Evolutionary conservation across 2,329 filamentous ascomycete species (phyloP).

Genomic region (Fusarium mangiferae): DNA sequence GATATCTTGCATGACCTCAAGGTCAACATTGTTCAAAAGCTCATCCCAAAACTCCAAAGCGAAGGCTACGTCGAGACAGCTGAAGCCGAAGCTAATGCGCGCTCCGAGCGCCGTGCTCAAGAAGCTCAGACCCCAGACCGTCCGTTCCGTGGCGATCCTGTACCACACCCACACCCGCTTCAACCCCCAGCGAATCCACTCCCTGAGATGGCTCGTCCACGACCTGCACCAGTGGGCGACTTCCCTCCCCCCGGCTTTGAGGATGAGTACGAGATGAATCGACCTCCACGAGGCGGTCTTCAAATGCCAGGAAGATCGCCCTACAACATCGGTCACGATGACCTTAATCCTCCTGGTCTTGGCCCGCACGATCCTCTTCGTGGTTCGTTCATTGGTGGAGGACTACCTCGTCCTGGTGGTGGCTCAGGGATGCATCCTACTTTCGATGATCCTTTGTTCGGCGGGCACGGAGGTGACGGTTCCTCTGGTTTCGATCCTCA

Average conservation of each 20-base stretch:
- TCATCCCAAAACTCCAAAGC: constrained; percentile 80
- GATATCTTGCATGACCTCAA: constrained; percentile 80
- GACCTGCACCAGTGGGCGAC: constrained; percentile 73
- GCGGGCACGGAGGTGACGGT: constrained; percentile 52
- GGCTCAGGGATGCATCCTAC: constrained; percentile 94
- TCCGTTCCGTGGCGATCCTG: constrained; percentile 56
- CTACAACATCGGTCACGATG: constrained; percentile 81
- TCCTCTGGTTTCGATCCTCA: constrained; percentile 65
- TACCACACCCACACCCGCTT: constrained; percentile 68
- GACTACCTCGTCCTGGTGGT: constrained; percentile 66
- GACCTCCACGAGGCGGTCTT: constrained; percentile 56
- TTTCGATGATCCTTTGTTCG: constrained; percentile 89
- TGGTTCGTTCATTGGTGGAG: constrained; percentile 71
- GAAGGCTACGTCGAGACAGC: constrained; percentile 78
- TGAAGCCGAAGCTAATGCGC: constrained; percentile 56
- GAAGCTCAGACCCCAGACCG: constrained; percentile 50
- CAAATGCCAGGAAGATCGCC: constrained; percentile 63
- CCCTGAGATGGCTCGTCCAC: constrained; percentile 64
- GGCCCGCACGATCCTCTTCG: constrained; percentile 86
- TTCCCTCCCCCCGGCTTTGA: constrained; percentile 92
- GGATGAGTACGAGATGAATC: constrained; percentile 87
- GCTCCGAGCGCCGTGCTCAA: constrained; percentile 53
- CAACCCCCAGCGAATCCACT: constrained; percentile 75
- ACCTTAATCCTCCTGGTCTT: constrained; percentile 86
- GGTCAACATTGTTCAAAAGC: constrained; percentile 82